phyloP scores from a whole-genome alignment of 768 basidiomycete genomes.

The Floccularia luteovirens region DNA sequence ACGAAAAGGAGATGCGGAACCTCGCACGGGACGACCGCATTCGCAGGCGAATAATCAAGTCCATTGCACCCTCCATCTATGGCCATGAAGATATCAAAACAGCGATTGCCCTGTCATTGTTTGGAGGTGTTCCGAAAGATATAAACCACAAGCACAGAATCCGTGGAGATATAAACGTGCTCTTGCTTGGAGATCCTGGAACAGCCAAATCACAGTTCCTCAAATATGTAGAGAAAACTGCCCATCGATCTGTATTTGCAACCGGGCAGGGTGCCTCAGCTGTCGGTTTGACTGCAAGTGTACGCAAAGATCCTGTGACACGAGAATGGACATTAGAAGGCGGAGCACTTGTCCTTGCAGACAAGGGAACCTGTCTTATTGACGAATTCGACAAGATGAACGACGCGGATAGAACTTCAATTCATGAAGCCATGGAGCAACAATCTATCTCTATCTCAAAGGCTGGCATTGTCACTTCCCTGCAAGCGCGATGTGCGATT shows the following conservation, averaged over 20 bases:
- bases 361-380: constrained; percentile 95
- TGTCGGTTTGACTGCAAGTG: constrained; percentile 96
- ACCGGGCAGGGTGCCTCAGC: constrained; percentile 98
- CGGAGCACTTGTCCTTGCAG: constrained; percentile 95
- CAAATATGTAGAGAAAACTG: constrained; percentile 98
- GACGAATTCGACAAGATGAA: constrained; percentile 99
- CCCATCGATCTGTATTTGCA: constrained; percentile 94
- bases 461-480: constrained; percentile 96
- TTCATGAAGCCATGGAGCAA: constrained; percentile 99
- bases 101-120: constrained; percentile 89
- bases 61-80: constrained; percentile 97
- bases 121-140: constrained; percentile 91
- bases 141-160: constrained; percentile 95
- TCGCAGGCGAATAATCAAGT: constrained; percentile 95
- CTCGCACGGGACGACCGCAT: constrained; percentile 91
- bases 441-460: constrained; percentile 99
- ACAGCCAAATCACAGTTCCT: constrained; percentile 99
- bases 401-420: constrained; percentile 93
- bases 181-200: constrained; percentile 95
- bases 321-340: constrained; percentile 99
- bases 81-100: constrained; percentile 99
- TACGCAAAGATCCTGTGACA: constrained; percentile 97
- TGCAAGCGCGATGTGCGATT: constrained; percentile 96
- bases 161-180: constrained; percentile 95
- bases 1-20: constrained; percentile 84